A percentile compares a stretch with the other conserved stretches of the same genome.
These are phyloP conservation scores for Senna siamea DNA, from an alignment of 306 rosid genomes.

Conservation along the genomic window DNA sequence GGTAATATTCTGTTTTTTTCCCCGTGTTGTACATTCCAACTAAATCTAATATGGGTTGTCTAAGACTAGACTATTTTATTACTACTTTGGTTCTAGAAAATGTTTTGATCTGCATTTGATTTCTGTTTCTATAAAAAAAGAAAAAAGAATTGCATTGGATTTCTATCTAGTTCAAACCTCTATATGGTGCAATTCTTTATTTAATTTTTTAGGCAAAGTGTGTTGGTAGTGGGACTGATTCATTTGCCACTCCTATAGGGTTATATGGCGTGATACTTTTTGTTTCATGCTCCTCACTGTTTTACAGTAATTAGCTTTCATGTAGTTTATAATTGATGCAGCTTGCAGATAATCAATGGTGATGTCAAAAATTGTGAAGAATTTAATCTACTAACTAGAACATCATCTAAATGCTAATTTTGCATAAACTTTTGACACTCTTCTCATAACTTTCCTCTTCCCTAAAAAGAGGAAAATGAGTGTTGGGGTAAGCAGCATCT, in stretches of 20 bases:
- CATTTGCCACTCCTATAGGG: too few species aligned
- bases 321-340: background rate
- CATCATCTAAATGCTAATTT: constrained; percentile 1
- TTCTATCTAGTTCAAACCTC: constrained; percentile 1
- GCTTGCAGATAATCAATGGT: constrained; percentile 1
- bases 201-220: too few species aligned
- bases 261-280: too few species aligned
- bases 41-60: background rate
- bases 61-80: background rate
- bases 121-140: too few species aligned
- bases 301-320: background rate
- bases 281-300: background rate
- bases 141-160: too few species aligned
- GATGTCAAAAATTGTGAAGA: background rate
- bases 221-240: too few species aligned
- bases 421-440: background rate
- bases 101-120: background rate
- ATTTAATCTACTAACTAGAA: constrained; percentile 6
- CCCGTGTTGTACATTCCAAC: background rate
- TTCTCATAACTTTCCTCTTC: background rate
- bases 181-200: constrained; percentile 1
- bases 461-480: background rate
- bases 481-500: background rate
- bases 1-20: constrained; percentile 37
- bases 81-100: too few species aligned